Conservation (phyloP, 2,329 filamentous ascomycete species). For the Pseudogymnoascus sp. region DNA sequence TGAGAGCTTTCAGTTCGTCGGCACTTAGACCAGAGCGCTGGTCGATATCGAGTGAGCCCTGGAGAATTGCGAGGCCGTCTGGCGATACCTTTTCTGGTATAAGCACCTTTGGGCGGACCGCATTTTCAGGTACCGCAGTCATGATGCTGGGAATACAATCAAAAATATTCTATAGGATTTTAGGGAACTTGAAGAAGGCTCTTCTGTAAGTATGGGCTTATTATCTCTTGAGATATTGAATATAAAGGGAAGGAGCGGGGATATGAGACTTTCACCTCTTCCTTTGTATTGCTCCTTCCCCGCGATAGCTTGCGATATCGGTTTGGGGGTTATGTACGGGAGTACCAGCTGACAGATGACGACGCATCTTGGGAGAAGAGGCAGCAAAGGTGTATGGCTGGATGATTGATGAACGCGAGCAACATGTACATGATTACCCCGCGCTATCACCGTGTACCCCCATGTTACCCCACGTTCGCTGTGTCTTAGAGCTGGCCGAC, state of each 20-base stretch:
- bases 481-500: background rate
- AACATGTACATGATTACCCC: background rate
- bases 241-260: background rate
- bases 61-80: conserved; percentile 66
- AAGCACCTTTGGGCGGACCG: conserved; percentile 41
- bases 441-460: background rate
- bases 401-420: conserved; percentile 2
- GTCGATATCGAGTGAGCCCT: conserved; percentile 61
- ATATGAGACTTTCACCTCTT: background rate
- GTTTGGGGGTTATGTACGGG: conserved; percentile 5
- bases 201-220: background rate
- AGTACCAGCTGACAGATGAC: conserved; percentile 8
- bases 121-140: background rate
- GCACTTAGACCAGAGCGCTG: conserved; percentile 54
- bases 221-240: background rate
- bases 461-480: conserved; percentile 2
- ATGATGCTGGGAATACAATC: background rate
- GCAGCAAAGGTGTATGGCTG: background rate
- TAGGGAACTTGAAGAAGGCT: background rate
- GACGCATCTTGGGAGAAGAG: background rate
- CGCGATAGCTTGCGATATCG: background rate
- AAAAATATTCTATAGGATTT: background rate
- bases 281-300: background rate
- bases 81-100: conserved; percentile 73
- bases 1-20: conserved; percentile 56